Evolutionary conservation across 1,284 basidiomycete species (phyloP).

Genomic region (Ceratobasidium sp.): DNA sequence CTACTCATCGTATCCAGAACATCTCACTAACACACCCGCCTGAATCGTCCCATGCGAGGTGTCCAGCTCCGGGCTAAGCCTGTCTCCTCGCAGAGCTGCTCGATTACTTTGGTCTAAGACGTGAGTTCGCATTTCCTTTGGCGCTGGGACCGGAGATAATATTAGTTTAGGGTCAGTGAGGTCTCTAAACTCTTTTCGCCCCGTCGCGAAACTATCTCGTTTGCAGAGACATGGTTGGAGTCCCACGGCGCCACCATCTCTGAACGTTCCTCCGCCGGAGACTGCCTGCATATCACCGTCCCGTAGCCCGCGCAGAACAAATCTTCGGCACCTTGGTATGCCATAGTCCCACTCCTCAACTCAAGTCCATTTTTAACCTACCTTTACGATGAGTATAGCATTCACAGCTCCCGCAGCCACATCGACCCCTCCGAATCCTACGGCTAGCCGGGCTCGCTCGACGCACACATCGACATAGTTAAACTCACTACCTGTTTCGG

Average conservation of each 20-base stretch:
- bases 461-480: conserved; percentile 23
- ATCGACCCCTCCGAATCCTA: conserved; percentile 69
- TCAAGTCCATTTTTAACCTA: no score
- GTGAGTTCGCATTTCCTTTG: neutral
- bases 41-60: no score
- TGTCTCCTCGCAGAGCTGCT: no score
- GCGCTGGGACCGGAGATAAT: neutral
- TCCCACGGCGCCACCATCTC: conserved; percentile 20
- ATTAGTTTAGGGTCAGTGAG: neutral
- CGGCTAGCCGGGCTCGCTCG: conserved; percentile 3
- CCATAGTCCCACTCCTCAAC: no score
- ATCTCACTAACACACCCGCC: no score
- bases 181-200: conserved; percentile 39
- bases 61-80: no score
- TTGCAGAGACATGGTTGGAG: conserved; percentile 36
- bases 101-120: conserved; percentile 37
- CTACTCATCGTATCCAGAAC: no score
- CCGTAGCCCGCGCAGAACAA: conserved; percentile 35
- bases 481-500: conserved; percentile 36
- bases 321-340: conserved; percentile 58
- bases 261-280: conserved; percentile 26
- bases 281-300: conserved; percentile 38
- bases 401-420: conserved; percentile 63
- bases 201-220: conserved; percentile 15
- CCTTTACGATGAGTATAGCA: conserved; percentile 69